A percentile compares a stretch with the other conserved stretches of the same genome.
These are phyloP conservation scores for Syzygium syzygioides DNA, from an alignment of 441 rosid species.

Conservation along the genomic window DNA sequence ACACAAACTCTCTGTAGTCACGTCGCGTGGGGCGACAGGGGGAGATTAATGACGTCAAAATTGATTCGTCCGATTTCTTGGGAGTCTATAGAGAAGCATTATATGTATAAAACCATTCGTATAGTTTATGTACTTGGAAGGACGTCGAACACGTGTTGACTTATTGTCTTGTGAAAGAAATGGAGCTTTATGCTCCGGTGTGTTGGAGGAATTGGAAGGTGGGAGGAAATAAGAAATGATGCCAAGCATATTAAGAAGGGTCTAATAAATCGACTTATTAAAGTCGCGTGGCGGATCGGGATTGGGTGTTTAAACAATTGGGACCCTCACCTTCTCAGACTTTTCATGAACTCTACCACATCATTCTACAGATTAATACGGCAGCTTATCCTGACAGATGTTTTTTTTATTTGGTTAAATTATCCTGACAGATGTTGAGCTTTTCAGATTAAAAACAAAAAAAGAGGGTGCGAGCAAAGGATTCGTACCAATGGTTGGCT, in stretches of 20 bases:
- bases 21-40: not conserved
- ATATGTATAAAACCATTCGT: not conserved
- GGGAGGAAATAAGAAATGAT: not conserved
- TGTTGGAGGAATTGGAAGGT: not conserved
- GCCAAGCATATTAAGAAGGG: not conserved
- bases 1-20: not conserved
- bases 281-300: not conserved
- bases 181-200: not conserved
- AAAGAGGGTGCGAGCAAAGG: not conserved
- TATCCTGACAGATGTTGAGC: not conserved
- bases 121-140: not conserved
- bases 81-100: not conserved
- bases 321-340: not conserved
- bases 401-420: too few relatives aligned
- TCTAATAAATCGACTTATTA: not conserved
- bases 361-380: not conserved
- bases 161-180: not conserved
- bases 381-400: not conserved
- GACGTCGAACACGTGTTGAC: not conserved
- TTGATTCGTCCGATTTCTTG: not conserved
- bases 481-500: slow-evolving; percentile 34
- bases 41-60: not conserved
- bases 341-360: not conserved
- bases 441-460: not conserved
- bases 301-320: not conserved